Evolutionary conservation across 805 yeast species (phyloP).

Genomic region (Candida peoriensis): DNA sequence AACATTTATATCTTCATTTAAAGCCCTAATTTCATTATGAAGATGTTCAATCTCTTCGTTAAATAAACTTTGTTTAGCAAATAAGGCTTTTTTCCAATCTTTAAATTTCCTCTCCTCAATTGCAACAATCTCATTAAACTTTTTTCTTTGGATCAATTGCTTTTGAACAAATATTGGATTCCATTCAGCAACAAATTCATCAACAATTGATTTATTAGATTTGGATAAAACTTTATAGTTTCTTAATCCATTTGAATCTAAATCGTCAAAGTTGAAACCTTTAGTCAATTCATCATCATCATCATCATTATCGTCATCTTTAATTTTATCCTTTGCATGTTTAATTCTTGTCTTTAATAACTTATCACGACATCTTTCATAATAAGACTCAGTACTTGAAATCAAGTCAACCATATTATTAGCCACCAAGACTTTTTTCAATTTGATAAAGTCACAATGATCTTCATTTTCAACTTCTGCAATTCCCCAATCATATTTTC

Average conservation of each 20-base stretch:
- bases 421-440: conserved; percentile 62
- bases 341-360: conserved; percentile 46
- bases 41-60: conserved; percentile 47
- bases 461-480: conserved; percentile 75
- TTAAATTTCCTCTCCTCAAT: conserved; percentile 53
- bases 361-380: conserved; percentile 60
- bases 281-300: conserved; percentile 7
- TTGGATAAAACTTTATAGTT: conserved; percentile 35
- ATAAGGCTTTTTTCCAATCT: conserved; percentile 55
- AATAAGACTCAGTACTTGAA: conserved; percentile 67
- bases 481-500: conserved; percentile 81
- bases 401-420: conserved; percentile 76
- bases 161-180: conserved; percentile 42
- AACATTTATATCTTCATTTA: conserved; percentile 7
- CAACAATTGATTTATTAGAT: conserved; percentile 33
- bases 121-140: conserved; percentile 37
- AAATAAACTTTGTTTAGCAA: conserved; percentile 48
- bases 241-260: conserved; percentile 29
- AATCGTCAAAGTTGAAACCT: conserved; percentile 22
- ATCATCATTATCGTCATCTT: no score
- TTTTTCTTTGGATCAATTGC: conserved; percentile 38
- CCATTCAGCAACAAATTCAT: conserved; percentile 35
- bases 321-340: conserved; percentile 18
- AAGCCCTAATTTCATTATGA: conserved; percentile 13
- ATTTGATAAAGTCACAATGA: conserved; percentile 70